These are phyloP conservation scores for Williopsis jadinii DNA, from an alignment of 1,139 yeast species.

Conservation along the genomic window DNA sequence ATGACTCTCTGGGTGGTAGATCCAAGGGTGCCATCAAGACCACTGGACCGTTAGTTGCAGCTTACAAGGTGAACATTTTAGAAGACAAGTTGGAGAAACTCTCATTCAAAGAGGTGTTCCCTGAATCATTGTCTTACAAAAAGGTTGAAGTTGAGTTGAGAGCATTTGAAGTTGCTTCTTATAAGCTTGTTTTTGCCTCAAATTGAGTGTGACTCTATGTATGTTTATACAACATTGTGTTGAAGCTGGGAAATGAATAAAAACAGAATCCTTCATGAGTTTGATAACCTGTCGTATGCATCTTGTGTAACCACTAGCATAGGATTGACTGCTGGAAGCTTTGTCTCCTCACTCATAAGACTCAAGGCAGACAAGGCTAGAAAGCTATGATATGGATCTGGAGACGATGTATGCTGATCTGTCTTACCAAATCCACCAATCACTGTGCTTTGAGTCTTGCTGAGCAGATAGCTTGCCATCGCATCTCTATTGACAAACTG, in stretches of 20 bases:
- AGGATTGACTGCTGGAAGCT: slow-evolving; percentile 20
- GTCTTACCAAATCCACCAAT: slow-evolving; percentile 84
- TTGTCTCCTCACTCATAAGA: slow-evolving; percentile 26
- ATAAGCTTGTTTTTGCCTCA: slow-evolving; percentile 13
- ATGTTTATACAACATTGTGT: no score
- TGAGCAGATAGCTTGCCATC: slow-evolving; percentile 43
- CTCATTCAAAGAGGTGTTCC: slow-evolving; percentile 15
- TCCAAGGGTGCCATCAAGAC: slow-evolving; percentile 43
- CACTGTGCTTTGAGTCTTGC: slow-evolving; percentile 51
- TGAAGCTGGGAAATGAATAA: no score
- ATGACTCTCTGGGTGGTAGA: slow-evolving; percentile 82
- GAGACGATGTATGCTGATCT: slow-evolving; percentile 39
- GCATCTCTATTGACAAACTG: slow-evolving; percentile 32
- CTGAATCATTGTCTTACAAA: slow-evolving; percentile 23
- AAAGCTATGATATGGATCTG: slow-evolving; percentile 68
- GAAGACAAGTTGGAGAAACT: slow-evolving; percentile 54
- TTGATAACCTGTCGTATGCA: slow-evolving; percentile 2
- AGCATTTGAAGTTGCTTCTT: slow-evolving; percentile 67
- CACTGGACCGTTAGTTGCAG: slow-evolving; percentile 35
- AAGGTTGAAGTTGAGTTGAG: slow-evolving; percentile 43
- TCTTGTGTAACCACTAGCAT: slow-evolving; percentile 12
- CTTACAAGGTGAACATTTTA: slow-evolving; percentile 57
- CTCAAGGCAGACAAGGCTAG: slow-evolving; percentile 54
- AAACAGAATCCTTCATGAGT: no score
- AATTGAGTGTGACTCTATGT: neutral